Conservation (phyloP, 176 grass and related monocot genomes). For the Saccharum spontaneum region DNA sequence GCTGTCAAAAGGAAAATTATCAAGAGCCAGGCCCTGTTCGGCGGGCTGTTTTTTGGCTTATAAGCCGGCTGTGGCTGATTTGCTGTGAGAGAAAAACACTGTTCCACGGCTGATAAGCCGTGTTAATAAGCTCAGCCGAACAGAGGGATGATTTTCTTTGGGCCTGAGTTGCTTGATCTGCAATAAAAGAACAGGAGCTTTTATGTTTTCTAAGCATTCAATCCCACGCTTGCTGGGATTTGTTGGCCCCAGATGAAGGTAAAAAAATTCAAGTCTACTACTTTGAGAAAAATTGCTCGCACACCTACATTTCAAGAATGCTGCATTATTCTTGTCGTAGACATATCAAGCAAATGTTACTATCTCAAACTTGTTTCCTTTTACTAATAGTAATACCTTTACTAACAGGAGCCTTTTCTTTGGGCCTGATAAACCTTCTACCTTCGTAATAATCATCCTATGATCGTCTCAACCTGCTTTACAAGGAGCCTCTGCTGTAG, state of each 20-base stretch:
- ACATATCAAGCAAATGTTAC: conserved; percentile 4
- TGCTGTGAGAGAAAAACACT: too few species aligned
- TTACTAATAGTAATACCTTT: not conserved
- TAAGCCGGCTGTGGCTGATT: too few species aligned
- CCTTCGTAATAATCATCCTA: not conserved
- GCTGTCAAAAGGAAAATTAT: too few species aligned
- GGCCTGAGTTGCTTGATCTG: not conserved
- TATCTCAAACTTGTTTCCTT: not conserved
- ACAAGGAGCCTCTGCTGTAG: not conserved
- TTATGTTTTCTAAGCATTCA: not conserved
- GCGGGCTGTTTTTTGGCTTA: too few species aligned
- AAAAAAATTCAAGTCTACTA: not conserved
- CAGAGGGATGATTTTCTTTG: too few species aligned
- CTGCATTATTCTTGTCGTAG: not conserved
- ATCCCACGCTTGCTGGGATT: not conserved
- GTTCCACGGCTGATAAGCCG: too few species aligned
- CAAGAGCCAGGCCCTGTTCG: too few species aligned
- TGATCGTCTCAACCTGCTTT: conserved; percentile 2
- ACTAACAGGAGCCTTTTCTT: too few species aligned
- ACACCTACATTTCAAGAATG: not conserved
- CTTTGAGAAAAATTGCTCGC: not conserved
- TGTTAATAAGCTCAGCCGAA: too few species aligned
- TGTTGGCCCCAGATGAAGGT: not conserved
- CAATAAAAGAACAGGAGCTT: not conserved
- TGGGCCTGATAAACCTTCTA: not conserved